phyloP scores from a whole-genome alignment of 257 asterid genomes.

The Fraxinus quadrangulata region DNA sequence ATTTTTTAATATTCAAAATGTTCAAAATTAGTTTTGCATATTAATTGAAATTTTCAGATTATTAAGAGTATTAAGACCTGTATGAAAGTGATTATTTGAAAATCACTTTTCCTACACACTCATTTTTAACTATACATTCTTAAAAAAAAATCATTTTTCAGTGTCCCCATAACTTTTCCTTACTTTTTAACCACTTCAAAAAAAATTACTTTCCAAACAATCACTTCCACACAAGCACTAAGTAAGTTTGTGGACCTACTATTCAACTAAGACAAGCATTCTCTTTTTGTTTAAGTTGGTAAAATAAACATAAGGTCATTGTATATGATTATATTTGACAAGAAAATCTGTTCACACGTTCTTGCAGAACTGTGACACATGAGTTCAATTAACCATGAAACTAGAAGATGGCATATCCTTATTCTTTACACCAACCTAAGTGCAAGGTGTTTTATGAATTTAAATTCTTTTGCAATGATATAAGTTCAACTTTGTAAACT shows the following conservation, averaged over 20 bases:
- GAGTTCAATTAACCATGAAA: not conserved
- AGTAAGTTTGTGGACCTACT: not conserved
- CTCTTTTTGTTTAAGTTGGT: not conserved
- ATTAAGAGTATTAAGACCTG: not conserved
- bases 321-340: not conserved
- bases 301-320: not conserved
- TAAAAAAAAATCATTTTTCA: no score
- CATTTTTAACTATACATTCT: not conserved
- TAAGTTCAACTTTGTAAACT: not conserved
- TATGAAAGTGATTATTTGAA: not conserved
- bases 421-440: not conserved
- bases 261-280: not conserved
- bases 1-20: not conserved
- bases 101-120: not conserved
- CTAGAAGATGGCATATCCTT: not conserved
- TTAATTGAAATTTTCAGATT: not conserved
- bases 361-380: not conserved
- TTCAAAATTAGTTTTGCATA: not conserved
- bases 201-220: not conserved
- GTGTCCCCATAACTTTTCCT: not conserved
- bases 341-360: not conserved
- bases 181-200: not conserved
- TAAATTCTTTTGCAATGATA: not conserved
- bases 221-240: not conserved
- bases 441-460: not conserved